phyloP scores from a whole-genome alignment of 2,329 filamentous ascomycete species.

The Sphaceloma murrayae region DNA sequence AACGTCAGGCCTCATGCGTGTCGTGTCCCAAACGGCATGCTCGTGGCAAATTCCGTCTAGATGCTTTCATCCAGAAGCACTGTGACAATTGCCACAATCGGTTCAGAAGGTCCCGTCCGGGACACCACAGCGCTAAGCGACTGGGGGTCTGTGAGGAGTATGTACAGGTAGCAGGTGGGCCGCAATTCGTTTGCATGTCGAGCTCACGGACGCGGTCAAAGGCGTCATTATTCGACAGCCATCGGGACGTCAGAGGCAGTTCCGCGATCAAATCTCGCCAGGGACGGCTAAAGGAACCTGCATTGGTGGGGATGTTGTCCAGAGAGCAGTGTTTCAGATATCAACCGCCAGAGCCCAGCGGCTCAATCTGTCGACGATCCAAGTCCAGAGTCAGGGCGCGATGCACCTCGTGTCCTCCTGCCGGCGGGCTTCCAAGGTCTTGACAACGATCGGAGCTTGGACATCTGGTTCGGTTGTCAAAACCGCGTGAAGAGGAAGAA shows the following conservation, averaged over 20 bases:
- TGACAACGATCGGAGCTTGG: slow-evolving; percentile 12
- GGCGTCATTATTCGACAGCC: slow-evolving; percentile 6
- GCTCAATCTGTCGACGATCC: too few relatives aligned
- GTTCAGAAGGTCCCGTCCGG: too few relatives aligned
- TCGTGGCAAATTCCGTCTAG: neutral
- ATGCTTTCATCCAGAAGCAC: neutral
- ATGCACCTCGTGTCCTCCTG: slow-evolving; percentile 5
- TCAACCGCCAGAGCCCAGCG: slow-evolving; percentile 5
- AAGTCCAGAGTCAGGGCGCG: too few relatives aligned
- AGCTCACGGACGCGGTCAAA: slow-evolving; percentile 1
- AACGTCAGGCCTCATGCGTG: slow-evolving; percentile 10
- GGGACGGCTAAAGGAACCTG: slow-evolving; percentile 14
- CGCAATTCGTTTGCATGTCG: too few relatives aligned
- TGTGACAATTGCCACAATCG: too few relatives aligned
- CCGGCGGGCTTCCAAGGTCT: too few relatives aligned
- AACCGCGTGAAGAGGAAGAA: slow-evolving; percentile 8
- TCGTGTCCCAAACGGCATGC: slow-evolving; percentile 1
- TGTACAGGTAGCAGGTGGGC: too few relatives aligned
- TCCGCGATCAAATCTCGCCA: slow-evolving; percentile 14
- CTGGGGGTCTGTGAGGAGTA: too few relatives aligned
- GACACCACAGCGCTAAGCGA: too few relatives aligned
- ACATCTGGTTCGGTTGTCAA: slow-evolving; percentile 16
- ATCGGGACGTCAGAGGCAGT: slow-evolving; percentile 9
- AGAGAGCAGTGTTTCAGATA: slow-evolving; percentile 15
- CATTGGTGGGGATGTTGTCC: slow-evolving; percentile 11